Base-by-base conservation (phyloP, 768 basidiomycete genomes). In the Pisolithus orientalis region DNA sequence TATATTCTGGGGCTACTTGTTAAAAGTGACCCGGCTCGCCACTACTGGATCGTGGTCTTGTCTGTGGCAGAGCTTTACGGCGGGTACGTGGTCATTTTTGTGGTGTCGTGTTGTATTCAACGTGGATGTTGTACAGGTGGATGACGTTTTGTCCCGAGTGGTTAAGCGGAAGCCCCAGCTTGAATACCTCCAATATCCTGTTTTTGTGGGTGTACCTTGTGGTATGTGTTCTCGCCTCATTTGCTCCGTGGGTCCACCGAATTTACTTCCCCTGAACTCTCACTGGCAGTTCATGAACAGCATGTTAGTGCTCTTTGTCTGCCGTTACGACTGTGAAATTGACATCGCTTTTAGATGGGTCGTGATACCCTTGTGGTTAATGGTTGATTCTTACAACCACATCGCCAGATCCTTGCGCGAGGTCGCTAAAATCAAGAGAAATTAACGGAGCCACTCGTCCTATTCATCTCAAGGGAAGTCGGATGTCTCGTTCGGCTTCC, bases 131-230 rank as follows among this genome's bases (percentile, higher is more conserved):
- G 31, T 37, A 34, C 54, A 84, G 83, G 29, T 90, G 83, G 83
- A 90, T 92, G 90, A 92, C 89, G 3, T 92, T 92, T 69, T 84
- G 83, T 61, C 90, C 90, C 1, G 90, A 91, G 68, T 91, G 88
- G 88, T 70, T 92, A 45, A 83, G 78, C 1, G 87, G 86, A 17
- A 86, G 80, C 60, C 80, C 83, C 0, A 87, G 77, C 64, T 68
- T 92, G 49, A 76, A 86, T 60, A 87, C 80, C 0, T 85, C 84
- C 7, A 87, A 89, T 59, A 70, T 73, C 27, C 68, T 90, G 37
- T 78, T 83, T 62, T 74, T 90, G 49, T 92, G 87, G 87, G 82
- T 90, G 9, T 90, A 91, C 69, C 82, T 91, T 39, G 62, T 84
- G 53, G 88, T 91, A 62, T 59, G 85, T 76, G n/a, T 21, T 16